Base-by-base conservation (phyloP, 352 stramenopile genomes). In the Discostella stelligera region DNA sequence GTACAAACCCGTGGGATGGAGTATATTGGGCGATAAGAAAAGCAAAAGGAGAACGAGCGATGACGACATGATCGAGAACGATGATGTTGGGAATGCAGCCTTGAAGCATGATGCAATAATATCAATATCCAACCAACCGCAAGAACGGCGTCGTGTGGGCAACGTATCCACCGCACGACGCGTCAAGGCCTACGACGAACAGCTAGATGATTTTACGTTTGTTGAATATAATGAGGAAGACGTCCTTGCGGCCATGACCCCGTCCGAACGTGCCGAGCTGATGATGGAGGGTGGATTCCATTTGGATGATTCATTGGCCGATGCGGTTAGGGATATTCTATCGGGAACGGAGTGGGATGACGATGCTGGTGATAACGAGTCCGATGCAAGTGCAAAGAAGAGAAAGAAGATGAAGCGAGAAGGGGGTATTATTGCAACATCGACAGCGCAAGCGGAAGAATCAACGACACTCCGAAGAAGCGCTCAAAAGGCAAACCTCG, bases 1-100 rank as follows among this genome's bases (percentile, higher is more conserved):
- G 52, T 78, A 90, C 39, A 92, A 92, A 52, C 86, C 86, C 14
- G 65, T 65, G 2, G 86, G 86, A 70, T 92, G 86, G 86, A 70
- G 77, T 48, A 90, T 92, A 65, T 52, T 92, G 32, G 86, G 82
- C 39, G 73, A 77, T 16, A 59, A 61, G 25, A 52, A 44, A 0
- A 75, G 78, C 64, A 80, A 74, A 20, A 77, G 69, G n/a, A 72
- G 55, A 56, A 63, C 8, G 68, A 65, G 27, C 16, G 13, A 52
- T 48, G 41, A 44, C 25, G 10, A 61, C 27, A 68, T 52, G 32
- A 30, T 27, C 14, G 20, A 68, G 0, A 13, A 64, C n/a, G 58
- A 30, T 60, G 56, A 41, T 65, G 25, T 16, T 53, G 54, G 2
- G 41, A 25, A 16, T 23, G n/a, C 25, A 73, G 8, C 48, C 37